Base-by-base conservation (phyloP, 352 stramenopile genomes). In the Peronospora tabacina region DNA sequence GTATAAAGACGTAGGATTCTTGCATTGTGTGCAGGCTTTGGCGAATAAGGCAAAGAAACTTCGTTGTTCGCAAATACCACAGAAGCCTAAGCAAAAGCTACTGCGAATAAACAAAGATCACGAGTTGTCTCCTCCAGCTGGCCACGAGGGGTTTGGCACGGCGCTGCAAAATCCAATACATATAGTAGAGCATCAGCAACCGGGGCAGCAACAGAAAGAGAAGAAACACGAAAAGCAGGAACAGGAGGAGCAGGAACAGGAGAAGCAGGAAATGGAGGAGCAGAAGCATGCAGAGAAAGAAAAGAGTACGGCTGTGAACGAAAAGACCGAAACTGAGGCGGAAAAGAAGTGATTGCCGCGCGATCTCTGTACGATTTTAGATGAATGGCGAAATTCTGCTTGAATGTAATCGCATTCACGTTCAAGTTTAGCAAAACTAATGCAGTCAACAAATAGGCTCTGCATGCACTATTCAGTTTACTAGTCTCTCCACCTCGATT, bases 11-110 rank as follows among this genome's bases (percentile, higher is more conserved):
- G 24, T 83, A 44, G 74, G 57, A n/a, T 72, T 89, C 24, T 55
- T 86, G 33, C 69, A 73, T 13, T 69, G 75, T 41, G 61, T 87
- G 24, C 69, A 87, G 28, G 67, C 65, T 22, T 66, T 89, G 12
- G 54, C 11, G 16, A 36, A 36, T 15, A 36, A 36, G 12, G 30
- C 13, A 4, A 36, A 62, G 38, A 50, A 70, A 20, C 44, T 70
- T 26, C 66, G 55, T 49, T 34, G 53, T 1, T 46, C 53, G 3
- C 54, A 70, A 39, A 41, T 35, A 16, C 37, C 49, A n/a, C 48
- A 53, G 30, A 9, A 35, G 29, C 58, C 46, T 36, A 43, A 66
- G 8, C 51, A 34, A 15, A 76, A 74, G 36, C 32, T 66, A 12
- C 13, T 36, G 30, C 30, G 49, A 9, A 57, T 41, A 2, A 44